These are phyloP conservation scores for Komagataella kurtzmanii DNA, from an alignment of 805 yeast genomes.

Conservation along the genomic window DNA sequence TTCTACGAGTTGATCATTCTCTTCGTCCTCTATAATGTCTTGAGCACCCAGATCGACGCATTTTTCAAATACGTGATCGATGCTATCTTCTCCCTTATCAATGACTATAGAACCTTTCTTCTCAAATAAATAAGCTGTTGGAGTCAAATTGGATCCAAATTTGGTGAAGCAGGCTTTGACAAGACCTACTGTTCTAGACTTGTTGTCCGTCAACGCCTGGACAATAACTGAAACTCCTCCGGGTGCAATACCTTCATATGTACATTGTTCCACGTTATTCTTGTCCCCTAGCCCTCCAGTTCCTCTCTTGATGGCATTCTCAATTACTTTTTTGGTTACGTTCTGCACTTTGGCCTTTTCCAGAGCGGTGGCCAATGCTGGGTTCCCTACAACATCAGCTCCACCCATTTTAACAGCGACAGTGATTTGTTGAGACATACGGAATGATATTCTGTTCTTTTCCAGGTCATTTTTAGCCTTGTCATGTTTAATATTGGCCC, in stretches of 20 bases:
- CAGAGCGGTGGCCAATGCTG: slow-evolving; percentile 53
- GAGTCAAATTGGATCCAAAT: slow-evolving; percentile 56
- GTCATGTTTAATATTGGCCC: slow-evolving; percentile 92
- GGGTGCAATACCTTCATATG: slow-evolving; percentile 87
- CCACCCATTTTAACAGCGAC: slow-evolving; percentile 67
- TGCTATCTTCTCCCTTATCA: slow-evolving; percentile 21
- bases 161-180: slow-evolving; percentile 68
- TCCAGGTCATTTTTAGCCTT: slow-evolving; percentile 86
- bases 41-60: slow-evolving; percentile 71
- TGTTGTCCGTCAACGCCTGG: slow-evolving; percentile 83
- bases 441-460: slow-evolving; percentile 54
- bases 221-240: slow-evolving; percentile 81
- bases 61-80: slow-evolving; percentile 63
- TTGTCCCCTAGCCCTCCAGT: slow-evolving; percentile 45
- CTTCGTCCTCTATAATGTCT: slow-evolving; percentile 50
- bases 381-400: slow-evolving; percentile 46
- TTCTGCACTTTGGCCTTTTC: slow-evolving; percentile 69
- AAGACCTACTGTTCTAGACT: slow-evolving; percentile 63
- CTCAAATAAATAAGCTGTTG: slow-evolving; percentile 68
- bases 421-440: slow-evolving; percentile 60
- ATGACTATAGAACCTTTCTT: slow-evolving; percentile 62
- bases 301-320: slow-evolving; percentile 78
- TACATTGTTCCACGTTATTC: slow-evolving; percentile 34
- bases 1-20: slow-evolving; percentile 26
- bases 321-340: slow-evolving; percentile 75